Evolutionary conservation across 352 stramenopile species (phyloP).

Genomic region (Globisporangium canariense): DNA sequence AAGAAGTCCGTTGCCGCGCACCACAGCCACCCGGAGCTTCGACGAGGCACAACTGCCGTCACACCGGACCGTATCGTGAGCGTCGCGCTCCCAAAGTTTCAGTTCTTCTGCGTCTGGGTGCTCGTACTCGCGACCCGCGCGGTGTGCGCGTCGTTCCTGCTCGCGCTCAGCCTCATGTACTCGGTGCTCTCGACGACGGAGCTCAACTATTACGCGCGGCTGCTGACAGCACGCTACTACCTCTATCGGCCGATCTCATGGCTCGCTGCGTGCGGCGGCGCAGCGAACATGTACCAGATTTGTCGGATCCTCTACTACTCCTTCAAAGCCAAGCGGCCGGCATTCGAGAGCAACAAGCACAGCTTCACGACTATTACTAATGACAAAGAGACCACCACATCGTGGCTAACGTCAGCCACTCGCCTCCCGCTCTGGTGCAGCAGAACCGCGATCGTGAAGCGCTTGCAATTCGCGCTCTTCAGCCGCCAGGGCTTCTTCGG

Average conservation of each 20-base stretch:
- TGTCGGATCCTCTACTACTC: slow-evolving; percentile 7
- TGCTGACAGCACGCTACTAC: slow-evolving; percentile 7
- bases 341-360: background rate
- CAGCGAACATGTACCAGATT: slow-evolving; percentile 11
- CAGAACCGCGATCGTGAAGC: background rate
- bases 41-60: background rate
- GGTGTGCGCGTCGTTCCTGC: slow-evolving; percentile 8
- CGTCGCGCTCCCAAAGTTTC: slow-evolving; percentile 2
- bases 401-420: background rate
- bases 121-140: slow-evolving; percentile 6
- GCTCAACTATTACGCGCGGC: slow-evolving; percentile 20
- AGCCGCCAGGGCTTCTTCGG: slow-evolving; percentile 10
- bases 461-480: background rate
- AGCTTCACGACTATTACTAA: background rate
- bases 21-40: background rate
- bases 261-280: background rate
- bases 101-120: slow-evolving; percentile 12
- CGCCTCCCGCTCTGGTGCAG: background rate
- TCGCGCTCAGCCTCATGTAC: slow-evolving; percentile 11
- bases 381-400: background rate
- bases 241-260: slow-evolving; percentile 1
- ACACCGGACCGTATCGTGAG: background rate
- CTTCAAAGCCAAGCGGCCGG: background rate
- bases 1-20: background rate
- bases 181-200: slow-evolving; percentile 3